phyloP scores from a whole-genome alignment of 2,329 filamentous ascomycete genomes.

The Escovopsis sp. region DNA sequence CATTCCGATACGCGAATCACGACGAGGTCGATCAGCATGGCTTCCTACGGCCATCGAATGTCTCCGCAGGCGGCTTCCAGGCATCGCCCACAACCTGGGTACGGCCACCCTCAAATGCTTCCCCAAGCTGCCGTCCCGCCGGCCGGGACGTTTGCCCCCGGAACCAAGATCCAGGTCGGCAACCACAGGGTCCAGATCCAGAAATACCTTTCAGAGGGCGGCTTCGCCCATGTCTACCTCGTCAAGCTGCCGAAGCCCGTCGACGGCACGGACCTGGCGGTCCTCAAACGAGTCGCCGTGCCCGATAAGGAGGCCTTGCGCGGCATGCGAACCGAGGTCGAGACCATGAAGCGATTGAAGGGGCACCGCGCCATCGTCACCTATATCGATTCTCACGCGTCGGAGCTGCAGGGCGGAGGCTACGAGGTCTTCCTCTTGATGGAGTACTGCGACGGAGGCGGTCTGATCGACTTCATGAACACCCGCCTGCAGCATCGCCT shows the following conservation, averaged over 20 bases:
- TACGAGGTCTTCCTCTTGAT: slow-evolving; percentile 98
- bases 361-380: slow-evolving; percentile 93
- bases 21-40: slow-evolving; percentile 12
- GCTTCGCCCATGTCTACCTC: slow-evolving; percentile 96
- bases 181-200: slow-evolving; percentile 86
- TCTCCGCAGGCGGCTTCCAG: slow-evolving; percentile 13
- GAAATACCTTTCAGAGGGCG: slow-evolving; percentile 94
- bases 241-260: slow-evolving; percentile 70
- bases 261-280: slow-evolving; percentile 65
- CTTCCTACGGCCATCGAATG: slow-evolving; percentile 22
- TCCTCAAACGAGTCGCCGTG: slow-evolving; percentile 89
- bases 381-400: slow-evolving; percentile 97
- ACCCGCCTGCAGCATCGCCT: slow-evolving; percentile 89
- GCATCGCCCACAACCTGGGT: slow-evolving; percentile 27
- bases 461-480: slow-evolving; percentile 99
- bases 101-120: slow-evolving; percentile 26
- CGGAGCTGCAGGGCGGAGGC: slow-evolving; percentile 78
- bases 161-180: slow-evolving; percentile 94
- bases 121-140: slow-evolving; percentile 32
- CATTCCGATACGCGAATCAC: background rate
- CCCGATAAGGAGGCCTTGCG: slow-evolving; percentile 89
- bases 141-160: slow-evolving; percentile 79
- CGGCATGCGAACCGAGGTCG: slow-evolving; percentile 95
- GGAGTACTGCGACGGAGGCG: slow-evolving; percentile 92
- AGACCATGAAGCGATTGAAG: slow-evolving; percentile 99